Percentiles rank a stretch among this genome's conserved stretches.
phyloP scores from a whole-genome alignment of 2,329 filamentous ascomycete species.

The Hypoxylon sp. region DNA sequence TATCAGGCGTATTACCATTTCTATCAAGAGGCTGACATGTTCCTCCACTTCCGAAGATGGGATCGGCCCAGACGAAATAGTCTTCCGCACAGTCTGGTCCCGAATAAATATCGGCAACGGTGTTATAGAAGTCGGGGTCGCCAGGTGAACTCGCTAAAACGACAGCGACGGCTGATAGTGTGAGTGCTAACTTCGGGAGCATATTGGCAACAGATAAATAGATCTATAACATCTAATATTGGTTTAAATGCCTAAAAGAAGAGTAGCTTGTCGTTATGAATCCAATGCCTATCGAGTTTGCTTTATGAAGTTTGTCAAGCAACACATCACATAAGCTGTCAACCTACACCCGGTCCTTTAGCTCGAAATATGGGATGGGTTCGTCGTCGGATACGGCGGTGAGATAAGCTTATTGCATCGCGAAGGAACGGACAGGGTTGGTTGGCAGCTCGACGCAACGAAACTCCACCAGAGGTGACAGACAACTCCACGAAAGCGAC shows the following conservation, averaged over 20 bases:
- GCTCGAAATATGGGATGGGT: slow-evolving; percentile 6
- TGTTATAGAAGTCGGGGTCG: slow-evolving; percentile 36
- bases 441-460: slow-evolving; percentile 4
- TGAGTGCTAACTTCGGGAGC: slow-evolving; percentile 8
- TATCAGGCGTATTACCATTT: slow-evolving; percentile 34
- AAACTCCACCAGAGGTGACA: slow-evolving; percentile 3
- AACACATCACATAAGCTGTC: background rate
- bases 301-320: slow-evolving; percentile 3
- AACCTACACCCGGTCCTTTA: slow-evolving; percentile 7
- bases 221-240: background rate
- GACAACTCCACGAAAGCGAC: slow-evolving; percentile 20
- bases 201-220: slow-evolving; percentile 5
- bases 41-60: slow-evolving; percentile 36
- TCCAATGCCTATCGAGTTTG: background rate
- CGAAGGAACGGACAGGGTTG: slow-evolving; percentile 14
- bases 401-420: slow-evolving; percentile 31
- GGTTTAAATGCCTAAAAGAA: background rate
- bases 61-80: slow-evolving; percentile 36
- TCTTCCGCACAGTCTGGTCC: slow-evolving; percentile 30
- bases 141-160: slow-evolving; percentile 12
- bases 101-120: slow-evolving; percentile 30
- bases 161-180: slow-evolving; percentile 3
- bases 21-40: slow-evolving; percentile 34
- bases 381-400: slow-evolving; percentile 8
- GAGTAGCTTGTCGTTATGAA: background rate